Conservation (phyloP, 2,329 filamentous ascomycete genomes). For the Pseudocercospora eumusae region DNA sequence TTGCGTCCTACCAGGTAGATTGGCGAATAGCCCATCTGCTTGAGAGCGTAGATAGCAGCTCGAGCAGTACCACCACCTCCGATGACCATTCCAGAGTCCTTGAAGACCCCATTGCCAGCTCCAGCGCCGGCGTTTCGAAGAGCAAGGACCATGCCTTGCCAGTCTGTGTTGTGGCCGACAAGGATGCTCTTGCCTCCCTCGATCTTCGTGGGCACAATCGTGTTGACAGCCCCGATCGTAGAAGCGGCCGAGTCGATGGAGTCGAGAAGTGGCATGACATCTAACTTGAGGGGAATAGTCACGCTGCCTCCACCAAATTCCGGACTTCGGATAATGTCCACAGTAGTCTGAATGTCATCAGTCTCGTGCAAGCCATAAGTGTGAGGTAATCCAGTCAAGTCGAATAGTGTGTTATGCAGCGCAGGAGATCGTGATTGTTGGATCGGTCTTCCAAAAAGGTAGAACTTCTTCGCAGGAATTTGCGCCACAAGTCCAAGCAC, state of each 20-base stretch:
- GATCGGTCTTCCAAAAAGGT: constrained; percentile 85
- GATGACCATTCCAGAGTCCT: constrained; percentile 72
- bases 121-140: constrained; percentile 67
- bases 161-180: constrained; percentile 91
- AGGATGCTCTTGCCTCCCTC: constrained; percentile 52
- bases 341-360: constrained; percentile 61
- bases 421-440: constrained; percentile 79
- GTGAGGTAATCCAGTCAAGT: constrained; percentile 76
- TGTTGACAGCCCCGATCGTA: constrained; percentile 91
- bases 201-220: constrained; percentile 66
- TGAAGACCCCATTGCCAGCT: constrained; percentile 41
- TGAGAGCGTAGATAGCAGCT: constrained; percentile 85
- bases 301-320: constrained; percentile 92
- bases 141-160: constrained; percentile 83
- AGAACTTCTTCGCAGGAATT: constrained; percentile 74
- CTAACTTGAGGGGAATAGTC: constrained; percentile 91
- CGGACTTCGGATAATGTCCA: constrained; percentile 64
- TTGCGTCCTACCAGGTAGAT: constrained; percentile 87
- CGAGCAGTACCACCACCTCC: constrained; percentile 90
- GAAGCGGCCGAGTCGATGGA: constrained; percentile 75
- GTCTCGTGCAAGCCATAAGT: constrained; percentile 78
- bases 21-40: constrained; percentile 77
- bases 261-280: constrained; percentile 80
- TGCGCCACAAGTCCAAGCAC: constrained; percentile 77
- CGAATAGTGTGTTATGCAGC: constrained; percentile 85